Evolutionary conservation across 768 basidiomycete genomes (phyloP), one percentile per base, ranked within the genome.

Genomic region (Mycena indigotica): DNA sequence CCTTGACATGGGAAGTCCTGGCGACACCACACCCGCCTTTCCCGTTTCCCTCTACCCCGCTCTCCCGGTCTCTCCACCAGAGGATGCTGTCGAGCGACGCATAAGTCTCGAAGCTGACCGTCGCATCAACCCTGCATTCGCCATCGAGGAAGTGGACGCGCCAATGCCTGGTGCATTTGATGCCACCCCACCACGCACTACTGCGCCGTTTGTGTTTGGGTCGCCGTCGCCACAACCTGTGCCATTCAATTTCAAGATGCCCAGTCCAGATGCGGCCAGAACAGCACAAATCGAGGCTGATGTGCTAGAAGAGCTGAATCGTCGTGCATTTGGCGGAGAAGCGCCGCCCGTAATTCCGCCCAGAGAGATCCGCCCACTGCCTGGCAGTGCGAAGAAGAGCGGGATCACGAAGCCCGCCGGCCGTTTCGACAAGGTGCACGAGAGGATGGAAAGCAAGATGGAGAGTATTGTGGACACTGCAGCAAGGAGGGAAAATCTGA

Each of bases 231-330:
- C 88, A 5, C 81, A 82, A 57, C 78, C 89, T 61, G 71, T 74
- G n/a, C 81, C 87, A 50, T 93, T 93, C 72, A 80, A 77, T 30
- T 63, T 63, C 44, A 28, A 48, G 10, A 52, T 57, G 48, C 12
- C 55, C 26, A 57, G 49, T 29, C 55, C 62, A 12, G 52, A 56
- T 4, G 48, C 55, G 17, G 44, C 39, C 4, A 28, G 38, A 24
- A 60, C 55, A 35, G 50, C 55, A 51, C 70, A 75, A 2, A 86
- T 87, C 0, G 87, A 89, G 0, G 78, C 83, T n/a, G 80, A 81
- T 21, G 85, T 94, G 26, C 75, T 93, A 28, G 87, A 86, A 50
- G 92, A 94, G 71, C 91, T 94, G 88, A 92, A 93, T 68, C 76
- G 79, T 50, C 84, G 89, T 2, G 78, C 93, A 10, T 79, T 77